Evolutionary conservation across 2,329 filamentous ascomycete species (phyloP).

Genomic region (Apiospora saccharicola): DNA sequence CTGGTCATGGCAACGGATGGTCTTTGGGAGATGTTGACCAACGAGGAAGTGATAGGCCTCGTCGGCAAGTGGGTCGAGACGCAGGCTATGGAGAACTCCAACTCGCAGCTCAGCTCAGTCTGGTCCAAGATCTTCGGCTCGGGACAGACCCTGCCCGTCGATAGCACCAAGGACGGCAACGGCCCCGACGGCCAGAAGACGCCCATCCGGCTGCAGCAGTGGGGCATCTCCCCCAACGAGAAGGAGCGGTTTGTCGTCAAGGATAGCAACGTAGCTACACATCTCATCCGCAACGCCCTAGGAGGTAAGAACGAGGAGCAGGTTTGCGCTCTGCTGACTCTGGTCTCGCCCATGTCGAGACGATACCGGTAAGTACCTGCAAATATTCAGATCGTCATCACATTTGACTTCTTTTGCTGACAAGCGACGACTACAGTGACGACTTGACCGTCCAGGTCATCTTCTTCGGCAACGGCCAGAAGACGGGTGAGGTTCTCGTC

Average conservation of each 20-base stretch:
- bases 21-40: constrained; percentile 98
- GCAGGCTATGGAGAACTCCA: constrained; percentile 60
- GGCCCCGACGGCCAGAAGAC: constrained; percentile 76
- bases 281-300: constrained; percentile 92
- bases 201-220: constrained; percentile 89
- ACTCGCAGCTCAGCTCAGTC: constrained; percentile 71
- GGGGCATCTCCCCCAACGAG: constrained; percentile 78
- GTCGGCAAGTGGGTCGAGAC: constrained; percentile 97
- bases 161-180: constrained; percentile 60
- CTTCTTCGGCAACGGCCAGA: constrained; percentile 88
- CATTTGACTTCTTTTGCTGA: constrained; percentile 6
- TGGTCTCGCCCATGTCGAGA: constrained; percentile 89
- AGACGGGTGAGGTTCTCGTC: constrained; percentile 78
- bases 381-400: background rate
- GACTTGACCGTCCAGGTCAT: constrained; percentile 98
- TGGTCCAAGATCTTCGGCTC: constrained; percentile 73
- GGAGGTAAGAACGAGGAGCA: constrained; percentile 94
- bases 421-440: constrained; percentile 65
- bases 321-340: constrained; percentile 87
- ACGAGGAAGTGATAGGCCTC: constrained; percentile 95
- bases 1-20: constrained; percentile 96
- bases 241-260: constrained; percentile 89
- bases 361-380: constrained; percentile 77
- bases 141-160: constrained; percentile 74
- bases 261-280: constrained; percentile 95